Evolutionary conservation across 345 rosid genomes (phyloP).

Genomic region (Kernera saxatilis): DNA sequence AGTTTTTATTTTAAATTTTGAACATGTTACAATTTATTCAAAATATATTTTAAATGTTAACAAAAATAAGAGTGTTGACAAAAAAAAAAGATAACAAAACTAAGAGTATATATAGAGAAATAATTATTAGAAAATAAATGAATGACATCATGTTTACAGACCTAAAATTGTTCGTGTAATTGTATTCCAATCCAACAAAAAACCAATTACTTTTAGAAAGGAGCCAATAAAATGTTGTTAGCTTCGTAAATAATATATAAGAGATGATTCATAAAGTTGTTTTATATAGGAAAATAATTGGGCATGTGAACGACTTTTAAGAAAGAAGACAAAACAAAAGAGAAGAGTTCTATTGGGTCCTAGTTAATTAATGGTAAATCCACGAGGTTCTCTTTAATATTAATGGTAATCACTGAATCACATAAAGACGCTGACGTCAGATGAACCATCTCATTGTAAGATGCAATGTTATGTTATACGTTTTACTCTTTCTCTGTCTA

Average conservation of each 20-base stretch:
- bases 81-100: not conserved
- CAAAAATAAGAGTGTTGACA: not conserved
- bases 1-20: too few relatives aligned
- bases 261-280: not conserved
- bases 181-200: not conserved
- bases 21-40: too few relatives aligned
- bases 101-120: not conserved
- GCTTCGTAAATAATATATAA: not conserved
- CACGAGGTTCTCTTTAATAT: constrained; percentile 1
- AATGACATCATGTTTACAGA: not conserved
- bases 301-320: not conserved
- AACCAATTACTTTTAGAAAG: not conserved
- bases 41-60: not conserved
- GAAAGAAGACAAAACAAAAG: not conserved
- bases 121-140: not conserved
- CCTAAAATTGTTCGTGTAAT: not conserved
- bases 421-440: not conserved
- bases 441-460: not conserved
- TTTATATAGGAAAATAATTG: not conserved
- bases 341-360: not conserved
- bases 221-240: not conserved
- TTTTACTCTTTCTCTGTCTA: constrained; percentile 8
- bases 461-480: not conserved
- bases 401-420: constrained; percentile 1
- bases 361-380: not conserved